Evolutionary conservation across 2,329 filamentous ascomycete species (phyloP).

Genomic region (Lasiodiplodia gonubiensis): DNA sequence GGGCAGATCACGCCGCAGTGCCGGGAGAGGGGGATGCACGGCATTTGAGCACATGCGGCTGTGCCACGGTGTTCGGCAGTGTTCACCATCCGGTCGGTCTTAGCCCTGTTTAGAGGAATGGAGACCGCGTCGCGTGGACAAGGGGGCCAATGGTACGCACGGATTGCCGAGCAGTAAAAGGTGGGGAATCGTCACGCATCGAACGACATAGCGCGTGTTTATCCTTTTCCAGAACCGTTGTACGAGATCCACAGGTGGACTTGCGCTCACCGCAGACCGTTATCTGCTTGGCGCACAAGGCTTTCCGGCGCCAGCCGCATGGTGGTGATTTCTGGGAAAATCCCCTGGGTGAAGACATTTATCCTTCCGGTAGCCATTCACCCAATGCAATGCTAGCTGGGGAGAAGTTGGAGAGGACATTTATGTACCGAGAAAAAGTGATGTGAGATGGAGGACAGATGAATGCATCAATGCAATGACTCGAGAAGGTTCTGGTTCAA

Average conservation of each 20-base stretch:
- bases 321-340: background rate
- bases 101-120: background rate
- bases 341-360: background rate
- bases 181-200: too few relatives aligned
- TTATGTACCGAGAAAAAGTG: background rate
- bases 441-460: background rate
- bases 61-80: background rate
- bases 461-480: too few relatives aligned
- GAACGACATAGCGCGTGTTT: background rate
- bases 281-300: background rate
- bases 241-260: background rate
- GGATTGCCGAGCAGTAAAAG: background rate
- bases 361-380: background rate
- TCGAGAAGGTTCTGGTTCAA: too few relatives aligned
- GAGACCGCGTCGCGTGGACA: background rate
- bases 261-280: background rate
- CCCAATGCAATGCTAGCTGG: background rate
- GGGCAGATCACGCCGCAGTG: background rate
- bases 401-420: background rate
- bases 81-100: background rate
- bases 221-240: background rate
- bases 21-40: background rate
- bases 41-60: background rate
- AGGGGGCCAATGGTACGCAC: slow-evolving; percentile 5
- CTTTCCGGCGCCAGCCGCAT: background rate